Evolutionary conservation across 805 yeast genomes (phyloP).

Genomic region (Brettanomyces bruxellensis): DNA sequence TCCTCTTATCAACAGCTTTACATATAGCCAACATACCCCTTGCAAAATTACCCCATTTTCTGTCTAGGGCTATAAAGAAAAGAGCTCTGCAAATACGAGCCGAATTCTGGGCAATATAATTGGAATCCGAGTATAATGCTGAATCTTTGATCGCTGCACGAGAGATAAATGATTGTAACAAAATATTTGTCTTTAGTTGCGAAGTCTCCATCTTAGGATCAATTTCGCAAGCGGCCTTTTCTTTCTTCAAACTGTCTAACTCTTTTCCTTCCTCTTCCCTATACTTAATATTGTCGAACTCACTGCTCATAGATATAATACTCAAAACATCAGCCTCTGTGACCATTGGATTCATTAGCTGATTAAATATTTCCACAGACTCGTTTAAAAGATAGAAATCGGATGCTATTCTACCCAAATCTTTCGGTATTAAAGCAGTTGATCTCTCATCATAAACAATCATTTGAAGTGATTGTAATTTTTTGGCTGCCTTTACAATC

Average conservation of each 20-base stretch:
- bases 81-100: conserved; percentile 90
- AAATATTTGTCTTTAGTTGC: conserved; percentile 78
- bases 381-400: conserved; percentile 84
- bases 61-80: conserved; percentile 74
- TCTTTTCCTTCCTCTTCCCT: conserved; percentile 84
- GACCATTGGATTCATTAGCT: conserved; percentile 72
- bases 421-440: conserved; percentile 73
- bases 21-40: conserved; percentile 71
- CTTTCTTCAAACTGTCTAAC: conserved; percentile 49
- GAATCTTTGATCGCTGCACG: conserved; percentile 65
- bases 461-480: conserved; percentile 86
- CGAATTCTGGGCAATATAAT: conserved; percentile 92
- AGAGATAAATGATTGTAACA: conserved; percentile 83
- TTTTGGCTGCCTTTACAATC: conserved; percentile 71
- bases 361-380: conserved; percentile 83
- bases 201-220: conserved; percentile 69
- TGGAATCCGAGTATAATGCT: conserved; percentile 75
- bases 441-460: conserved; percentile 83
- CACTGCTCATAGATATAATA: conserved; percentile 85
- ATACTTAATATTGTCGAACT: conserved; percentile 81
- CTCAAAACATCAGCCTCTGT: conserved; percentile 88
- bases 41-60: conserved; percentile 86
- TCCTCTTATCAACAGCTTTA: conserved; percentile 71
- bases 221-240: conserved; percentile 63
- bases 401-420: conserved; percentile 88